phyloP scores from a whole-genome alignment of 2,329 filamentous ascomycete genomes.

The Myrmaecium sp. region DNA sequence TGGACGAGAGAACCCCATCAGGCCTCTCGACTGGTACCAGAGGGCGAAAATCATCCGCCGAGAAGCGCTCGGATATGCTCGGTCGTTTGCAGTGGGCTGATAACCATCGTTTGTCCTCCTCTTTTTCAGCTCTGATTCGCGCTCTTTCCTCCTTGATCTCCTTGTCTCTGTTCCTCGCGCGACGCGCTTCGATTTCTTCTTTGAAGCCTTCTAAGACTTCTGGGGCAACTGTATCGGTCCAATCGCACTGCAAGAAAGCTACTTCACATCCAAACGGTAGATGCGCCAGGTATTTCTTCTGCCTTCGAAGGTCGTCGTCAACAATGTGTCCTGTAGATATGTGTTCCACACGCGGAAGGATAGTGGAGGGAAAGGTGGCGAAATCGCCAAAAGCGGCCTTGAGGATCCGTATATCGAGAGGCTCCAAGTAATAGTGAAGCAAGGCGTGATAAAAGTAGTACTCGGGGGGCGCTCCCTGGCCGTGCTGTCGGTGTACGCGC shows the following conservation, averaged over 20 bases:
- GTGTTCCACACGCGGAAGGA: conserved; percentile 74
- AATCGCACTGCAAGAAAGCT: conserved; percentile 83
- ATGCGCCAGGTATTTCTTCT: conserved; percentile 75
- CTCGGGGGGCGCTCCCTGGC: conserved; percentile 29
- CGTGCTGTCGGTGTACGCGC: conserved; percentile 26
- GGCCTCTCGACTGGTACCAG: conserved; percentile 13
- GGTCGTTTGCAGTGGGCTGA: too few relatives aligned
- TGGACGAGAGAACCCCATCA: conserved; percentile 11
- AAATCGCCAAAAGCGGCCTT: conserved; percentile 80
- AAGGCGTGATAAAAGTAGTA: conserved; percentile 84
- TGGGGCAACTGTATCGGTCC: conserved; percentile 71
- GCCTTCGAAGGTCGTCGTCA: conserved; percentile 67
- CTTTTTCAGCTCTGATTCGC: conserved; percentile 60
- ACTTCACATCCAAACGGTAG: conserved; percentile 83
- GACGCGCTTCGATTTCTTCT: conserved; percentile 57
- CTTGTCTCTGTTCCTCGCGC: conserved; percentile 68
- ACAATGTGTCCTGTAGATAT: conserved; percentile 78
- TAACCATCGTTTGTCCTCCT: conserved; percentile 51
- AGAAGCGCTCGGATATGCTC: conserved; percentile 36
- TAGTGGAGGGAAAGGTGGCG: conserved; percentile 63
- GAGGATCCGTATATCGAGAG: conserved; percentile 80
- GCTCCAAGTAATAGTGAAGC: conserved; percentile 76
- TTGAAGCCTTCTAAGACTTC: conserved; percentile 61
- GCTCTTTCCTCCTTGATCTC: conserved; percentile 76
- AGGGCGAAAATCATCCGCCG: conserved; percentile 28